These are phyloP conservation scores for Xerocomellus dryophilus DNA, from an alignment of 768 basidiomycete species.

Conservation along the genomic window DNA sequence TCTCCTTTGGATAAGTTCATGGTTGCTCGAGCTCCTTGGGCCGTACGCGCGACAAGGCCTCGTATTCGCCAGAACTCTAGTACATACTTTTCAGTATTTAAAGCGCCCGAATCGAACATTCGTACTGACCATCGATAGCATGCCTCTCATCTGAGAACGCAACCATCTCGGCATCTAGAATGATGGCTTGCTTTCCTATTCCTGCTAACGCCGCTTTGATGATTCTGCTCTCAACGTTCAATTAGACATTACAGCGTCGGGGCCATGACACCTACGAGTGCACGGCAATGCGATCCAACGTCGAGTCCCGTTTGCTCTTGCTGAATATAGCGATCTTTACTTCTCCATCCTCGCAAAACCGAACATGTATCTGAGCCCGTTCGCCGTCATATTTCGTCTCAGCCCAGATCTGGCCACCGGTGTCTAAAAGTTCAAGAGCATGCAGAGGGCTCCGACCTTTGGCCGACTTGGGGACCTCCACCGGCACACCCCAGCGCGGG, in stretches of 20 bases:
- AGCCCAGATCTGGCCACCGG: slow-evolving; percentile 54
- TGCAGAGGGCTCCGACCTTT: slow-evolving; percentile 66
- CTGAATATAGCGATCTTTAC: slow-evolving; percentile 75
- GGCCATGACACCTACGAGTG: slow-evolving; percentile 39
- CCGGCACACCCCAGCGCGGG: slow-evolving; percentile 56
- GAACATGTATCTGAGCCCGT: slow-evolving; percentile 88
- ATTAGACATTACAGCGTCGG: neutral
- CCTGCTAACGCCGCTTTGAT: slow-evolving; percentile 58
- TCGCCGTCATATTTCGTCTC: slow-evolving; percentile 97
- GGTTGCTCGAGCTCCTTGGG: slow-evolving; percentile 47
- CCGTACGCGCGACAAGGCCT: slow-evolving; percentile 55
- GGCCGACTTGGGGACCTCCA: slow-evolving; percentile 79
- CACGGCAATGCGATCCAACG: slow-evolving; percentile 66
- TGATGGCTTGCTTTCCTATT: slow-evolving; percentile 40
- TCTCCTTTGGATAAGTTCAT: slow-evolving; percentile 19
- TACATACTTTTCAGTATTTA: slow-evolving; percentile 1
- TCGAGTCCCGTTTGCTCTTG: slow-evolving; percentile 85
- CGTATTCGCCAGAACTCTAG: slow-evolving; percentile 78
- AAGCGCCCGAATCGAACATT: neutral
- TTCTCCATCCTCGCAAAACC: slow-evolving; percentile 37
- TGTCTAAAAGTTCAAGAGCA: slow-evolving; percentile 43
- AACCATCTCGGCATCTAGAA: slow-evolving; percentile 89
- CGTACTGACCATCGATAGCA: slow-evolving; percentile 64
- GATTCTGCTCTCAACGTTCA: slow-evolving; percentile 37
- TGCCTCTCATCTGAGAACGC: slow-evolving; percentile 59